Evolutionary conservation across 2,329 filamentous ascomycete genomes (phyloP).

Genomic region (Ascochyta lentis): DNA sequence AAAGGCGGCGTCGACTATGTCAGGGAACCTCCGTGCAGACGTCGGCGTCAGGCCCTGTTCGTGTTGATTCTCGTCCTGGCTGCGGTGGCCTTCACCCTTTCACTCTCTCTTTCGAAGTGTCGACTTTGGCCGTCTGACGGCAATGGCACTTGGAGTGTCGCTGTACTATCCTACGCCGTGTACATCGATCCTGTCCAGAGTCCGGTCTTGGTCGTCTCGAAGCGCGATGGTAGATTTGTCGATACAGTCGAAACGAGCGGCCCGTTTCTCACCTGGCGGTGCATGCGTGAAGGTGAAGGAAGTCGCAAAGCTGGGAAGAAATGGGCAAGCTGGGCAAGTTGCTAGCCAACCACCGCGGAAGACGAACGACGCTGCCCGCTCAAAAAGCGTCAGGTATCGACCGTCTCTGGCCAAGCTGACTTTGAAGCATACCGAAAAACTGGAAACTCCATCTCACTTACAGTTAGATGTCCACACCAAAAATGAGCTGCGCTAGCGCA

Average conservation of each 20-base stretch:
- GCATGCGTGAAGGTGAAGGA: neutral
- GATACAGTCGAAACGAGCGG: neutral
- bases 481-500: conserved; percentile 23
- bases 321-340: neutral
- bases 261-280: neutral
- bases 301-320: neutral
- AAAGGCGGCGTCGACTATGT: conserved; percentile 31
- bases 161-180: too few species aligned
- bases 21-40: conserved; percentile 15
- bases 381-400: neutral
- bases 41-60: conserved; percentile 3
- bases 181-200: too few species aligned
- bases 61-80: conserved; percentile 1
- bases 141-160: too few species aligned
- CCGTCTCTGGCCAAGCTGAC: neutral
- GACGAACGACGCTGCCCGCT: neutral
- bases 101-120: neutral
- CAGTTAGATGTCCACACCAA: neutral
- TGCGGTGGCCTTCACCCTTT: conserved; percentile 1
- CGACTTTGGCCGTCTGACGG: too few species aligned
- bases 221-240: neutral
- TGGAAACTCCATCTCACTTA: neutral
- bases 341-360: neutral
- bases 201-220: neutral
- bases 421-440: neutral